Evolutionary conservation across 352 stramenopile species (phyloP).

Genomic region (Globisporangium mamillatum): DNA sequence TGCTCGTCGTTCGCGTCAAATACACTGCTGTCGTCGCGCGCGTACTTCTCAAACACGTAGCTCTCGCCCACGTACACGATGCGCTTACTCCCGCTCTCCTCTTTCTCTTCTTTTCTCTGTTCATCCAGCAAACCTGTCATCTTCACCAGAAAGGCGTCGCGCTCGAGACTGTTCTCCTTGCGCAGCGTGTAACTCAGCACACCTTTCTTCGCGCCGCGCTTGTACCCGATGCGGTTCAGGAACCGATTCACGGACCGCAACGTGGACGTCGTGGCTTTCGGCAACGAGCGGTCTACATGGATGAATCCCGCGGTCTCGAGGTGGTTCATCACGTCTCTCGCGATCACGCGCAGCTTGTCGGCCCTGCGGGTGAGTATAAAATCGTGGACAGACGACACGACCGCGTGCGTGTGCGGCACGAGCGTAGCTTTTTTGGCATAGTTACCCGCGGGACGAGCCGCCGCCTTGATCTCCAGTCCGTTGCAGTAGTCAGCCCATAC

Average conservation of each 20-base stretch:
- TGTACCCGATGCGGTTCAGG: conserved; percentile 6
- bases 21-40: conserved; percentile 6
- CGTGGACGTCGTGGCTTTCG: neutral
- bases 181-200: conserved; percentile 1
- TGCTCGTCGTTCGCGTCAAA: conserved; percentile 15
- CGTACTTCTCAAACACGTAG: conserved; percentile 7
- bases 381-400: conserved; percentile 1
- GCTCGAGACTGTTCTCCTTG: neutral
- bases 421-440: conserved; percentile 4
- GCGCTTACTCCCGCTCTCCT: neutral
- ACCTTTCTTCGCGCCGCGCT: neutral
- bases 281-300: neutral
- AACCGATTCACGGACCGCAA: conserved; percentile 8
- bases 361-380: conserved; percentile 1
- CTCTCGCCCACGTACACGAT: conserved; percentile 16
- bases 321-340: neutral
- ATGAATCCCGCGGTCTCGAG: conserved; percentile 4
- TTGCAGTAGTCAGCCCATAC: conserved; percentile 12
- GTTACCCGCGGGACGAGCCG: neutral
- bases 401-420: conserved; percentile 5
- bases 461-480: neutral
- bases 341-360: neutral
- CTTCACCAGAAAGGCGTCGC: conserved; percentile 4
- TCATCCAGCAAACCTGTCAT: conserved; percentile 6
- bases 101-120: neutral